A percentile compares a stretch with the other conserved stretches of the same genome.
Evolutionary conservation across 2,329 filamentous ascomycete genomes (phyloP).

Genomic region (Lachnellula hyalina): DNA sequence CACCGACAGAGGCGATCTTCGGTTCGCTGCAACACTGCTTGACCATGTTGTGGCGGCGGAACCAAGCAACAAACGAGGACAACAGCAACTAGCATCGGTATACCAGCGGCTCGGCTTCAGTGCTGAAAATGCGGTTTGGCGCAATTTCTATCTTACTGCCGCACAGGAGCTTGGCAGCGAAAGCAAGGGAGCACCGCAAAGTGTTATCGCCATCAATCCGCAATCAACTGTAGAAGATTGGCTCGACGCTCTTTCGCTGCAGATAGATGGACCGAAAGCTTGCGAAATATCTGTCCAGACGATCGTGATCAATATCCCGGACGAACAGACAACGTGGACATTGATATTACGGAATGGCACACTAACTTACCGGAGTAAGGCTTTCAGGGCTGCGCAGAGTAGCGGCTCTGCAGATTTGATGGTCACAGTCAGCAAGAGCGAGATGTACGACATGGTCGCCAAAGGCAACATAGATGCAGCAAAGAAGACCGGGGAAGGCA

Average conservation of each 20-base stretch:
- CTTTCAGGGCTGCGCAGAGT: not conserved
- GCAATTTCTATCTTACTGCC: constrained; percentile 36
- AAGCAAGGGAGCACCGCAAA: not conserved
- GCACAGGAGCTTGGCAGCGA: constrained; percentile 25
- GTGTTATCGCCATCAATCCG: constrained; percentile 1
- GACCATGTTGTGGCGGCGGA: constrained; percentile 32
- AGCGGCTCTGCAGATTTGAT: not conserved
- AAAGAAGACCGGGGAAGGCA: not conserved
- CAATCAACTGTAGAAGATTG: not conserved
- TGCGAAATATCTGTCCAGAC: not conserved
- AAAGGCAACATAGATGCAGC: not conserved
- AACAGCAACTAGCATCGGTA: constrained; percentile 27
- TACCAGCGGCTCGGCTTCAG: constrained; percentile 34
- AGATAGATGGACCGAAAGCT: constrained; percentile 2
- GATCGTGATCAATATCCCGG: not conserved
- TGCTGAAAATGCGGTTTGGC: constrained; percentile 37
- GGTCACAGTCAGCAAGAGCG: not conserved
- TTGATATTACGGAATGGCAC: not conserved
- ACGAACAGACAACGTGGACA: not conserved
- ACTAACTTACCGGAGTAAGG: not conserved
- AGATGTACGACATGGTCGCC: not conserved
- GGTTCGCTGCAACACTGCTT: constrained; percentile 37
- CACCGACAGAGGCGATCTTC: constrained; percentile 29
- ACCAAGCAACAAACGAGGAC: constrained; percentile 17
- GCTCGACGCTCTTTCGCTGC: not conserved